Conservation (phyloP, 2,329 filamentous ascomycete genomes). For the Neofusicoccum kwambonambiense region DNA sequence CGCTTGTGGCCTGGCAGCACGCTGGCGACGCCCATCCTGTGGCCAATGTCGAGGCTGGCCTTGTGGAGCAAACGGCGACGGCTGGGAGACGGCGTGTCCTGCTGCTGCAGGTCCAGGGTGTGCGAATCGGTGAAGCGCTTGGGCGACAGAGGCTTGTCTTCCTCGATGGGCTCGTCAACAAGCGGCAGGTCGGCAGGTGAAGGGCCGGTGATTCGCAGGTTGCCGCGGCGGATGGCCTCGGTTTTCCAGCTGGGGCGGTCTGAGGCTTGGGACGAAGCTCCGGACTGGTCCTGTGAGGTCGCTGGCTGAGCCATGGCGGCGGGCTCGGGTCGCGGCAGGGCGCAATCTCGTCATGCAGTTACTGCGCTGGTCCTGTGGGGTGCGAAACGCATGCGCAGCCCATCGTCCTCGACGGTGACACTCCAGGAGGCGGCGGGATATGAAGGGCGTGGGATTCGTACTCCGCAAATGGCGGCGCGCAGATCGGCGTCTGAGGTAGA, state of each 20-base stretch:
- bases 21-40: background rate
- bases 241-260: conserved; percentile 40
- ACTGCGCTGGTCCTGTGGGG: background rate
- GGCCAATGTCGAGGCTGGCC: conserved; percentile 8
- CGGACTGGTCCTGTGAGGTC: conserved; percentile 19
- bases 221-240: conserved; percentile 38
- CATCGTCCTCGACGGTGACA: background rate
- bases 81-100: conserved; percentile 18
- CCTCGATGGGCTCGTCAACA: background rate
- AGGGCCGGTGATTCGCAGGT: conserved; percentile 40
- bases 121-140: conserved; percentile 19
- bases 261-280: background rate
- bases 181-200: conserved; percentile 25
- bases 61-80: conserved; percentile 13
- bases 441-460: background rate
- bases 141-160: conserved; percentile 17
- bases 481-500: background rate
- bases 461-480: background rate
- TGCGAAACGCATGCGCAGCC: background rate
- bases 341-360: conserved; percentile 12
- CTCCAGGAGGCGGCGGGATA: background rate
- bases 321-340: conserved; percentile 8
- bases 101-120: conserved; percentile 15
- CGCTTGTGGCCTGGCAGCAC: conserved; percentile 22
- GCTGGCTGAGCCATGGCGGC: conserved; percentile 35